These are phyloP conservation scores for Talaromyces sp. DNA, from an alignment of 2,329 filamentous ascomycete species.

Conservation along the genomic window DNA sequence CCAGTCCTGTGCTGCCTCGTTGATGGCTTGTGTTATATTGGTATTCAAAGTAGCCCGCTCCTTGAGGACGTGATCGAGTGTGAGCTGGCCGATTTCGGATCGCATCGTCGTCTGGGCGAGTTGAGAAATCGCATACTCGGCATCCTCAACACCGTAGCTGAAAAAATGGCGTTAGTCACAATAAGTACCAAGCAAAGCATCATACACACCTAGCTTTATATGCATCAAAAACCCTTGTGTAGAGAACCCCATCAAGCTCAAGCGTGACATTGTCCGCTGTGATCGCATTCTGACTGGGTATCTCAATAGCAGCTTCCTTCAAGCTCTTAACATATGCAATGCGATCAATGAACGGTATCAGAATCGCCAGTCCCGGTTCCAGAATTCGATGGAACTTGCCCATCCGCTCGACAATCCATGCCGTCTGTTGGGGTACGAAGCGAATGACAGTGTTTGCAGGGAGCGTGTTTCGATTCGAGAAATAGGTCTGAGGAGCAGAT, in stretches of 20 bases:
- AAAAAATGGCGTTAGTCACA: slow-evolving; percentile 3
- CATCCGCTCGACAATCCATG: slow-evolving; percentile 99
- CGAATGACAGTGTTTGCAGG: slow-evolving; percentile 93
- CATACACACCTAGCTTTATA: slow-evolving; percentile 82
- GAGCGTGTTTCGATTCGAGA: slow-evolving; percentile 62
- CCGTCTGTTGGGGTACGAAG: slow-evolving; percentile 98
- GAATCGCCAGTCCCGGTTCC: slow-evolving; percentile 81
- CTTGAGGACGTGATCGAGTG: slow-evolving; percentile 95
- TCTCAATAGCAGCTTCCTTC: slow-evolving; percentile 95
- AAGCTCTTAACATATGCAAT: slow-evolving; percentile 97
- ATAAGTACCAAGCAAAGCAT: not conserved
- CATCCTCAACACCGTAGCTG: slow-evolving; percentile 96
- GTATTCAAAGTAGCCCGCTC: slow-evolving; percentile 94
- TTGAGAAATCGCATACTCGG: slow-evolving; percentile 97
- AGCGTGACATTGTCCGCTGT: slow-evolving; percentile 98
- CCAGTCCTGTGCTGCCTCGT: slow-evolving; percentile 95
- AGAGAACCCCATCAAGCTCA: slow-evolving; percentile 91
- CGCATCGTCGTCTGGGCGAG: slow-evolving; percentile 99
- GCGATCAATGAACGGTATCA: slow-evolving; percentile 87
- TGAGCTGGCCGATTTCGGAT: slow-evolving; percentile 93
- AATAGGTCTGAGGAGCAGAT: slow-evolving; percentile 67
- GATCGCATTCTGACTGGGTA: slow-evolving; percentile 95
- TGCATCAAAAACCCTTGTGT: slow-evolving; percentile 93
- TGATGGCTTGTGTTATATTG: slow-evolving; percentile 98
- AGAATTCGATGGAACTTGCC: slow-evolving; percentile 93